Percentiles rank a stretch among this genome's conserved stretches.
phyloP scores from a whole-genome alignment of 176 grass and related monocot genomes.

The Dendrocalamus sinicus region DNA sequence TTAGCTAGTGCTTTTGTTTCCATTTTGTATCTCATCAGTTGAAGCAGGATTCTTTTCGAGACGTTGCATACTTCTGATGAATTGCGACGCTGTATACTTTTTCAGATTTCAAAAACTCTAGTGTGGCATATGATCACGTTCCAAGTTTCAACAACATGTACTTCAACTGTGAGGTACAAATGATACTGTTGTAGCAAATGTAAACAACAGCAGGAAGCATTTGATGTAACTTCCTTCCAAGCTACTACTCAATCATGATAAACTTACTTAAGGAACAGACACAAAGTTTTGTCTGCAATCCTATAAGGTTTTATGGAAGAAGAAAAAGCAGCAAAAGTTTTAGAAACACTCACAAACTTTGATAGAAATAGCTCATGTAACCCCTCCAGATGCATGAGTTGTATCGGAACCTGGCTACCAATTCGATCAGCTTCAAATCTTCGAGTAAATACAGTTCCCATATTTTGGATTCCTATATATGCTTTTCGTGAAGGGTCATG shows the following conservation, averaged over 20 bases:
- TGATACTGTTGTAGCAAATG: constrained; percentile 19
- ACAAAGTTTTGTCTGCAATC: not conserved
- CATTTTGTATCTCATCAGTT: not conserved
- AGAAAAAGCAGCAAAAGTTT: not conserved
- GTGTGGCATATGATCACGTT: constrained; percentile 1
- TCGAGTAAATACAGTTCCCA: constrained; percentile 89
- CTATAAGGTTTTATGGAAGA: constrained; percentile 30
- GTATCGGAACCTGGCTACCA: constrained; percentile 92
- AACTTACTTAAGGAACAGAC: constrained; percentile 31
- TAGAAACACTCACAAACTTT: constrained; percentile 85
- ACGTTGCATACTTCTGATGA: constrained; percentile 10
- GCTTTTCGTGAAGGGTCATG: constrained; percentile 94
- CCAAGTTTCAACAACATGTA: constrained; percentile 17
- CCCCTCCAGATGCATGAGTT: constrained; percentile 95
- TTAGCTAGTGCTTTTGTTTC: not conserved
- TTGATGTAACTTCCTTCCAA: not conserved
- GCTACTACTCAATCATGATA: not conserved
- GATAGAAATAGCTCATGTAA: constrained; percentile 95
- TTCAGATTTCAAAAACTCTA: constrained; percentile 31
- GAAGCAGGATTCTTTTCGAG: constrained; percentile 5
- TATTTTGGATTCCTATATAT: constrained; percentile 96
- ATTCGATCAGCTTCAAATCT: constrained; percentile 97
- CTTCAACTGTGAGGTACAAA: constrained; percentile 20
- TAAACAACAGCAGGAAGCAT: constrained; percentile 13
- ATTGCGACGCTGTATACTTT: not conserved